Conservation (phyloP, 257 asterid species). For the Scutellaria baicalensis region DNA sequence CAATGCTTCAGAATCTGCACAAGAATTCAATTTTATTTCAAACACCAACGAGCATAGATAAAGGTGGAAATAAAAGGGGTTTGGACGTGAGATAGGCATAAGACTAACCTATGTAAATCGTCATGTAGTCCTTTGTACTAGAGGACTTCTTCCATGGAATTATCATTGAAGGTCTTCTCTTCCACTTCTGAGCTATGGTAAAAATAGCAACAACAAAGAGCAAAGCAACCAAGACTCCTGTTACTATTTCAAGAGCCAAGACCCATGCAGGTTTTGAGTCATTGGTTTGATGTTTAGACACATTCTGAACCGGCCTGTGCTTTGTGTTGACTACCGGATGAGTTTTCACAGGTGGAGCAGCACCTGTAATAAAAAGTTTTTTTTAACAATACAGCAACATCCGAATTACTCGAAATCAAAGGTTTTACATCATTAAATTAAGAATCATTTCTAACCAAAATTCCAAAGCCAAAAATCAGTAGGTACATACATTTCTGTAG, state of each 20-base stretch:
- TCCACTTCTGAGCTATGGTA: conserved; percentile 56
- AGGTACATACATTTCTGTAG: background rate
- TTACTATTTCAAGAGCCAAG: conserved; percentile 61
- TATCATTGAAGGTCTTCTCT: conserved; percentile 55
- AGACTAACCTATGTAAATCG: conserved; percentile 61
- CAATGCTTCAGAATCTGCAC: conserved; percentile 66
- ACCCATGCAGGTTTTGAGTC: conserved; percentile 77
- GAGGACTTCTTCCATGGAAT: conserved; percentile 89
- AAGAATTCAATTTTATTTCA: background rate
- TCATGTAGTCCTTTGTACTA: conserved; percentile 55
- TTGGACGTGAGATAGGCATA: background rate
- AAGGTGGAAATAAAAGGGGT: background rate
- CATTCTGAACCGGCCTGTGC: conserved; percentile 37
- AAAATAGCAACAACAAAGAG: conserved; percentile 54
- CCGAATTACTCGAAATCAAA: background rate
- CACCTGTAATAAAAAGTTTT: conserved; percentile 28
- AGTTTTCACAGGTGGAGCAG: conserved; percentile 32
- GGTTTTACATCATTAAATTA: background rate
- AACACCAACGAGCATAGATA: background rate
- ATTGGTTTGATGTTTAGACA: conserved; percentile 35
- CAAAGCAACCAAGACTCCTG: conserved; percentile 66
- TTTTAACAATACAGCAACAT: background rate
- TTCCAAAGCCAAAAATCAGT: background rate
- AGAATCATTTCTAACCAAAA: background rate
- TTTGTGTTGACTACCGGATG: conserved; percentile 31